phyloP scores from a whole-genome alignment of 768 basidiomycete genomes.

The Chlorophyllum brunneum region DNA sequence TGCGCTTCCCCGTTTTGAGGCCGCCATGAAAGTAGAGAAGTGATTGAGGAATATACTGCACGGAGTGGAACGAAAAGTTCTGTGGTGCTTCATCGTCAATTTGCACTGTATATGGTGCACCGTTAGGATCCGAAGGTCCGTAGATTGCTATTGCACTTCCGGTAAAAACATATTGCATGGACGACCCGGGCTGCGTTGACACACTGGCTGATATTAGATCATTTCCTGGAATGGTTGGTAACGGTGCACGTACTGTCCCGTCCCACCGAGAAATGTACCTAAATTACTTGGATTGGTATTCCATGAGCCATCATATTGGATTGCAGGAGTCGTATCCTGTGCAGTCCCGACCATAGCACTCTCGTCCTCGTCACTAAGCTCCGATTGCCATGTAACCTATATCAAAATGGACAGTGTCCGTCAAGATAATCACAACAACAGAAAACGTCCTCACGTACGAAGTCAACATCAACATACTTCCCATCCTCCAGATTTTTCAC shows the following conservation, averaged over 20 bases:
- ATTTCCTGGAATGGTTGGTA: not conserved
- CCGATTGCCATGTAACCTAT: slow-evolving; percentile 31
- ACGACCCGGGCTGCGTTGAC: slow-evolving; percentile 18
- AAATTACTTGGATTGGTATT: slow-evolving; percentile 23
- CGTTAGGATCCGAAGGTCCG: slow-evolving; percentile 33
- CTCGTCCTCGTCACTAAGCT: slow-evolving; percentile 24
- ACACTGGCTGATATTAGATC: slow-evolving; percentile 9
- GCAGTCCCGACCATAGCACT: slow-evolving; percentile 22
- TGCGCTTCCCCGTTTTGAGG: slow-evolving; percentile 27
- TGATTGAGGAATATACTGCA: slow-evolving; percentile 21
- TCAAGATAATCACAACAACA: not conserved
- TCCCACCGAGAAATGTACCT: slow-evolving; percentile 41
- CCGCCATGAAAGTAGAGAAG: slow-evolving; percentile 27
- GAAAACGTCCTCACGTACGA: slow-evolving; percentile 28
- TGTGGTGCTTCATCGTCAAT: slow-evolving; percentile 21
- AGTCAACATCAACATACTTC: slow-evolving; percentile 43
- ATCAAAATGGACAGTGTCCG: not conserved
- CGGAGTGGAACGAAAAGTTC: slow-evolving; percentile 18
- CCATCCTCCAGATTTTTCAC: slow-evolving; percentile 25
- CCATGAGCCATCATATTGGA: slow-evolving; percentile 36
- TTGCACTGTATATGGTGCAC: slow-evolving; percentile 26
- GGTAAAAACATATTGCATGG: slow-evolving; percentile 23
- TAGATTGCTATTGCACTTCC: slow-evolving; percentile 33
- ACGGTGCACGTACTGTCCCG: slow-evolving; percentile 35
- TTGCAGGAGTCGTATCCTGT: slow-evolving; percentile 33